Conservation (phyloP, 2,329 filamentous ascomycete genomes). For the Seiridium cupressi region DNA sequence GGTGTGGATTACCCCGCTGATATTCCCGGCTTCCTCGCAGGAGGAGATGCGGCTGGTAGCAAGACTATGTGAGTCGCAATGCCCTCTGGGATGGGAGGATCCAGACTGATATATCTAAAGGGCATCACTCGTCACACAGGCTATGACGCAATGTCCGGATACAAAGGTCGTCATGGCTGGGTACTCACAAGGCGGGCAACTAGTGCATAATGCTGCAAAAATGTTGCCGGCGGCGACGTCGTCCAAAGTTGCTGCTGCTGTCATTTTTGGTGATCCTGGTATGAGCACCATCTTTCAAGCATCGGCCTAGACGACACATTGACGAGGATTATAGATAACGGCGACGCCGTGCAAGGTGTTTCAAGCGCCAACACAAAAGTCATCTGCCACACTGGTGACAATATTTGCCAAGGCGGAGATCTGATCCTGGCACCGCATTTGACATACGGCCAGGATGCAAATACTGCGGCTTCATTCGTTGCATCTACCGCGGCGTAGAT, state of each 20-base stretch:
- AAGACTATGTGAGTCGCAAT: slow-evolving; percentile 31
- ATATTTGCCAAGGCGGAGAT: slow-evolving; percentile 27
- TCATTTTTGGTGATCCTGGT: slow-evolving; percentile 9
- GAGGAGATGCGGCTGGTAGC: slow-evolving; percentile 42
- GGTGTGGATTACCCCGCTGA: slow-evolving; percentile 52
- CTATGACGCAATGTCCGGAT: slow-evolving; percentile 38
- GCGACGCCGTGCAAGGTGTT: slow-evolving; percentile 28
- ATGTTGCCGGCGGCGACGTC: slow-evolving; percentile 31
- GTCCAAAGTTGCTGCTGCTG: slow-evolving; percentile 23
- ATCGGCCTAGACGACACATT: background rate
- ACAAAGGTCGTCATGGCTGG: slow-evolving; percentile 45
- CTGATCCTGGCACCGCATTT: slow-evolving; percentile 16
- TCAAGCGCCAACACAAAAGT: slow-evolving; percentile 14
- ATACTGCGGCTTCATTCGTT: slow-evolving; percentile 8
- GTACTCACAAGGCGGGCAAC: slow-evolving; percentile 40
- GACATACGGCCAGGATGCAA: slow-evolving; percentile 22
- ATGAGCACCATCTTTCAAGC: background rate
- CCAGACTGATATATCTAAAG: slow-evolving; percentile 13
- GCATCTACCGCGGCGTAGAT: background rate
- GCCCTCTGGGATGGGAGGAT: background rate
- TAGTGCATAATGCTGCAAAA: slow-evolving; percentile 42
- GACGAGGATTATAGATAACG: slow-evolving; percentile 4
- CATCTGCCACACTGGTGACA: slow-evolving; percentile 31
- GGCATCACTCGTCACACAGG: slow-evolving; percentile 22
- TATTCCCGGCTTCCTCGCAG: slow-evolving; percentile 40